Evolutionary conservation across 495 filamentous ascomycete genomes (phyloP), one percentile per base, ranked within the genome.

Genomic region (Talaromyces proteolyticus): DNA sequence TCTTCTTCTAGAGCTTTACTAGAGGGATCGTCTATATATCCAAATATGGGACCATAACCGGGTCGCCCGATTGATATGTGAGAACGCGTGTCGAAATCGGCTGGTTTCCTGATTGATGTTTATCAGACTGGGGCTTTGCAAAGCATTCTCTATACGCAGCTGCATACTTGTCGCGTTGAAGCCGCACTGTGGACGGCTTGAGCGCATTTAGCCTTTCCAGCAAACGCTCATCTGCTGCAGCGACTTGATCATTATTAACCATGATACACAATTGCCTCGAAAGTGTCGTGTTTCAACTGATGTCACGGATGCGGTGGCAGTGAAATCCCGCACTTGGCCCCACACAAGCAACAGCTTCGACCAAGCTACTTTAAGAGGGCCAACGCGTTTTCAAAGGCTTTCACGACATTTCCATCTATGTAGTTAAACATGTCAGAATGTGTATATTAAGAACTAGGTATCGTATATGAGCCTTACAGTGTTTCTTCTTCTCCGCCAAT

Each of bases 341-440:
- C 47, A 49, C 47, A 49, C 46, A 67, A 49, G 38, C 37, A 43
- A 55, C 65, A 18, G n/a, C n/a, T n/a, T n/a, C n/a, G n/a, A n/a
- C 66, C 29, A 25, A 66, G 63, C 19, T 63, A 62, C 44, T 74
- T 73, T 24, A 92, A 68, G 20, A 92, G 75, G 6, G 82, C 79
- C 20, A 92, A 67, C 42, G 88, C 88, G 62, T 75, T 89, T 59
- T 91, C 79, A 58, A 93, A 93, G 23, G 88, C 88, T 55, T 81
- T 77, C 8, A 93, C 86, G 37, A 93, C 88, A 56, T 88, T 78
- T 39, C 73, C 72, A 58, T 90, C 87, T 89, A 53, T 46, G 21
- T 26, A 19, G 40, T 51, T 16, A 61, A 51, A 59, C 19, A n/a
- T 56, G n/a, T 21, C 12, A 39, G 36, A 22, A 34, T 17, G 3